A percentile compares a stretch with the other conserved stretches of the same genome.
Conservation (phyloP, 2,329 filamentous ascomycete species). For the Colletotrichum trifolii region DNA sequence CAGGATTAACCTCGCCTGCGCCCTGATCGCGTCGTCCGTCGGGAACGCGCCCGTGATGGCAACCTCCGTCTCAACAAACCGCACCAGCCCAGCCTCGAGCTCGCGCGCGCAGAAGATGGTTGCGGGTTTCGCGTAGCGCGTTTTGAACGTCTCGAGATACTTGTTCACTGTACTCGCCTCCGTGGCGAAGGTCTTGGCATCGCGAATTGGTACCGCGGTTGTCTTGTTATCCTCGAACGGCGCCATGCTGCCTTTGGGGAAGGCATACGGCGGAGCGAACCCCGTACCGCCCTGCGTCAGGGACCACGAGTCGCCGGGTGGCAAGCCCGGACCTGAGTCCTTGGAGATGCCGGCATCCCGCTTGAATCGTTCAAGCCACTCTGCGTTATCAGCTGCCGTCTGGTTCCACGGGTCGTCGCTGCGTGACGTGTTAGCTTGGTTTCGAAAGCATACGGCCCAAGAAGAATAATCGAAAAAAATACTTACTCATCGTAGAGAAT, state of each 20-base stretch:
- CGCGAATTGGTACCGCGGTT: slow-evolving; percentile 46
- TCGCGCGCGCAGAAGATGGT: slow-evolving; percentile 68
- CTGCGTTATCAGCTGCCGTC: slow-evolving; percentile 71
- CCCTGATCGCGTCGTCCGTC: slow-evolving; percentile 57
- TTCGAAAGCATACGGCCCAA: background rate
- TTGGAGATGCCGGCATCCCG: slow-evolving; percentile 64
- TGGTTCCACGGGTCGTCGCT: slow-evolving; percentile 74
- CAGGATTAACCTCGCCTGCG: slow-evolving; percentile 61
- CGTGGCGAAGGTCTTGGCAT: slow-evolving; percentile 55
- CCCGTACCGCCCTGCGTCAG: slow-evolving; percentile 62
- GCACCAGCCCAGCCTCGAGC: slow-evolving; percentile 64
- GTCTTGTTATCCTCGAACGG: slow-evolving; percentile 33
- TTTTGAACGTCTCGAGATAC: slow-evolving; percentile 57
- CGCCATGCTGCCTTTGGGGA: slow-evolving; percentile 50
- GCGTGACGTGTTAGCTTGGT: slow-evolving; percentile 36
- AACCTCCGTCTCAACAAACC: slow-evolving; percentile 58
- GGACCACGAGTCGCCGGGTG: slow-evolving; percentile 55
- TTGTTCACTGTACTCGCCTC: slow-evolving; percentile 59
- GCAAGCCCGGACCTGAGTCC: slow-evolving; percentile 63
- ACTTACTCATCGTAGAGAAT: slow-evolving; percentile 70
- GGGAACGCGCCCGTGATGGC: slow-evolving; percentile 55
- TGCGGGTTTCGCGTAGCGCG: slow-evolving; percentile 58
- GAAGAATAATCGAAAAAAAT: background rate
- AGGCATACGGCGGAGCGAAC: slow-evolving; percentile 66
- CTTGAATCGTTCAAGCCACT: slow-evolving; percentile 74